Conservation (phyloP, 176 grass and related monocot species). For the Rhynchospora breviuscula region DNA sequence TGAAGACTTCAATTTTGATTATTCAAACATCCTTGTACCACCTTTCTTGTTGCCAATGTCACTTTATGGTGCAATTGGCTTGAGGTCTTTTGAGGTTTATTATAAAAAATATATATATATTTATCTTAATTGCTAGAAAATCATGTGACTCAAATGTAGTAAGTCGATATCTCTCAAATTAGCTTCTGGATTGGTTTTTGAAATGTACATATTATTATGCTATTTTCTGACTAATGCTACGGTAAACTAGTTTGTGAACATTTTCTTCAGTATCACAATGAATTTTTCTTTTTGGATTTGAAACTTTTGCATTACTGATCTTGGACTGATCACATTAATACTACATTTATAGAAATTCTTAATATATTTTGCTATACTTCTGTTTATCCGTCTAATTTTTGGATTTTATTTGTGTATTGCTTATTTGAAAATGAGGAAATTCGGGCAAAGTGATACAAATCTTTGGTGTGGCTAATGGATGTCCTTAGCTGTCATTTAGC, state of each 20-base stretch:
- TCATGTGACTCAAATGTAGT: not conserved
- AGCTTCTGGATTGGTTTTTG: not conserved
- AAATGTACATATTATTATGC: not conserved
- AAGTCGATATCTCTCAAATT: not conserved
- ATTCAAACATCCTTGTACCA: not conserved
- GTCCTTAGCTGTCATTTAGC: not conserved
- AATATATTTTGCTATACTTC: not conserved
- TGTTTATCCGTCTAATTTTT: not conserved
- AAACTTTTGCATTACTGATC: not conserved
- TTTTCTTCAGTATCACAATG: not conserved
- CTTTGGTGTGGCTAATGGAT: constrained; percentile 1
- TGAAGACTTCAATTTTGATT: not conserved
- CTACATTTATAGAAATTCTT: not conserved
- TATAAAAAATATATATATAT: not conserved
- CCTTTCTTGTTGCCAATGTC: not conserved
- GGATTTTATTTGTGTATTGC: not conserved
- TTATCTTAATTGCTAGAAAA: not conserved
- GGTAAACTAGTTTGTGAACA: not conserved
- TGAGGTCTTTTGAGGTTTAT: not conserved
- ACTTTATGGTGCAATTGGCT: not conserved
- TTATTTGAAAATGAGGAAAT: constrained; percentile 9
- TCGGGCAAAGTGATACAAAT: not conserved
- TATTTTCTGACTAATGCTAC: not conserved
- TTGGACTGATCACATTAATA: not conserved
- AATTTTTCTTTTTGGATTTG: not conserved